Evolutionary conservation across 75 land plant species (phyloP), one percentile per base, ranked within the genome.

Genomic region (Sequoiadendron giganteum): DNA sequence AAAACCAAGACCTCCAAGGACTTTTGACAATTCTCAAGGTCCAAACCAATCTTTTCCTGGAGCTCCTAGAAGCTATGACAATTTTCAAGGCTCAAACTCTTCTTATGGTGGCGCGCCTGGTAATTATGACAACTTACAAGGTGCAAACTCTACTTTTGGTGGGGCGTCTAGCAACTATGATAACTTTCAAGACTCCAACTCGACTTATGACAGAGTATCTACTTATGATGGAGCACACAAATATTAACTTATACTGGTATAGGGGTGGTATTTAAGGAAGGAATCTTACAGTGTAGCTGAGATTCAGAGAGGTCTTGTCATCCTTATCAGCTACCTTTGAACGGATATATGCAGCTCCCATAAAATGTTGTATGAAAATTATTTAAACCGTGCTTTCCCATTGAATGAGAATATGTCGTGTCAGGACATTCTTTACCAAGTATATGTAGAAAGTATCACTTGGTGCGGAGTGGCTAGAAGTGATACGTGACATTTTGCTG

Each of bases 1-100:
- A 83, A 91, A 88, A 83, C 90, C 94, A 28, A 90, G 91, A 76
- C 49, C 78, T 28, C 89, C 90, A 21, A 82, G 84, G 30, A 82
- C 48, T 47, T 82, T 39, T n/a, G 49, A 82, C 32, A 45, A 47
- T 82, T 47, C 49, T 10, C 34, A 82, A 82, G 49, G 34, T n/a
- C 32, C 32, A 82, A 82, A n/a, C 4, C 77, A 30, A 30, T 13
- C 38, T 32, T 75, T 32, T 75, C 39, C 39, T 75, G 77, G 77
- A 75, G 16, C 77, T 11, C 38, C 77, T 34, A 75, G 77, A 75
- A 75, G 38, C 38, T 75, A 75, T 75, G 77, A 34, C 77, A 75
- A 75, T 75, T 75, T 11, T 75, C 77, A 75, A 75, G 77, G 77
- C 0, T 14, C 77, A 75, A 75, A 75, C 16, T 11, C 13, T 34